Base-by-base conservation (phyloP, 345 rosid species). In the Eutrema heterophyllum region DNA sequence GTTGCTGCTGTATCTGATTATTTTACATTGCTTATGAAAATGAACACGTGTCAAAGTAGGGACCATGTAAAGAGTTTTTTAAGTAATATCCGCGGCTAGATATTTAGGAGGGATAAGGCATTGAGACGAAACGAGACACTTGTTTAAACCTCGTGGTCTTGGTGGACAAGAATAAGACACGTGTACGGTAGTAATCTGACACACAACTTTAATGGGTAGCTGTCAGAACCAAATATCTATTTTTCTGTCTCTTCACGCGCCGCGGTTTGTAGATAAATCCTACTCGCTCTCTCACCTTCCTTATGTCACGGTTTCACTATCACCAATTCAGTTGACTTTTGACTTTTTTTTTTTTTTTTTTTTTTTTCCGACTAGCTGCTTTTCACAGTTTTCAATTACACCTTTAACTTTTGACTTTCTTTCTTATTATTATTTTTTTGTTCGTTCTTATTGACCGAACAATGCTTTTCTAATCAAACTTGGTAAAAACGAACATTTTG, bases 151-250 rank as follows among this genome's bases (percentile, higher is more conserved):
- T 32, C 0, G 30, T 75, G 68, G 45, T 64, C 16, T 33, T 52
- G 55, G 55, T 77, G 76, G 72, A 77, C 46, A 11, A 11, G 48
- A 71, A 32, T 9, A n/a, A 0, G 76, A 77, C 76, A 77, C 80
- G 80, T 77, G 80, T 70, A 18, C 63, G 80, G 75, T 76, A 15
- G 1, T 45, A 0, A 45, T 76, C 69, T 33, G 57, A 76, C 64
- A 62, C 60, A 67, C 59, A 45, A 11, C 29, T 36, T 30, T 48
- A 7, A 10, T 59, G 30, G 30, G 64, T 75, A 13, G 14, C 35
- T 62, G 75, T 62, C 79, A 29, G 59, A 16, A 5, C 9, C 46
- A 5, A 44, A 70, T 76, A 76, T 70, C 79, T 68, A 12, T 11
- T 16, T 40, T 33, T 13, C 1, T 54, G 75, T 46, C 38, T 38